Base-by-base conservation (phyloP, 2,329 filamentous ascomycete species). In the Colletotrichum neosansevieriae region DNA sequence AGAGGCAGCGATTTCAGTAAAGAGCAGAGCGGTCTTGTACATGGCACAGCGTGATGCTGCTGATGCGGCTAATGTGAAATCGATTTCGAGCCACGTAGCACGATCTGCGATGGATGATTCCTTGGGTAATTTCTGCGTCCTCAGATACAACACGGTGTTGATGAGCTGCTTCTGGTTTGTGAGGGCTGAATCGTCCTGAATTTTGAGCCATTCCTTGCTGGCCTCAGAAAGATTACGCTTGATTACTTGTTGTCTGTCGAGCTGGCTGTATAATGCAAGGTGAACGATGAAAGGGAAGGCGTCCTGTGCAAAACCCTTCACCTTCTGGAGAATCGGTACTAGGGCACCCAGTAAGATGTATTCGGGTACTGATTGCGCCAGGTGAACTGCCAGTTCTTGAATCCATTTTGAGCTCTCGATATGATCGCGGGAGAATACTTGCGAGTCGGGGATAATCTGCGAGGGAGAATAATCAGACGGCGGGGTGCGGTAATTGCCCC, bases 241-340 rank as follows among this genome's bases (percentile, higher is more conserved):
- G 36, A 89, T 80, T 1, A 78, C 80, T 70, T 89, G 86, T 32
- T 89, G 85, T 44, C 85, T 84, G 32, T 91, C 85, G n/a, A 86
- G 79, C 73, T 95, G 91, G 45, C 88, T 86, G 1, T 89, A 82
- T 0, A 99, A 84, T 15, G 94, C 89, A 47, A 97, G 83, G 78
- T 99, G 97, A 3, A 97, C 82, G 60, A 98, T 87, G 72, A 93
- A 97, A 0, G 94, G 94, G 57, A 98, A 91, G 0, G 93, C 84
- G 47, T 89, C 86, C 69, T 90, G 86, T 0, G 94, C 91, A 75
- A 98, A 89, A 0, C 88, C 87, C 45, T 88, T 85, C 29, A 95
- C 88, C 12, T 85, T 84, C 12, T 82, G 78, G 4, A 98, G 81
- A 44, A 96, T 85, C 5, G 88, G 87, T 2, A 87, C 83, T 24